Percentiles rank a stretch among this genome's conserved stretches.
Evolutionary conservation across 495 filamentous ascomycete genomes (phyloP).

Genomic region (Penicillium riverlandense): DNA sequence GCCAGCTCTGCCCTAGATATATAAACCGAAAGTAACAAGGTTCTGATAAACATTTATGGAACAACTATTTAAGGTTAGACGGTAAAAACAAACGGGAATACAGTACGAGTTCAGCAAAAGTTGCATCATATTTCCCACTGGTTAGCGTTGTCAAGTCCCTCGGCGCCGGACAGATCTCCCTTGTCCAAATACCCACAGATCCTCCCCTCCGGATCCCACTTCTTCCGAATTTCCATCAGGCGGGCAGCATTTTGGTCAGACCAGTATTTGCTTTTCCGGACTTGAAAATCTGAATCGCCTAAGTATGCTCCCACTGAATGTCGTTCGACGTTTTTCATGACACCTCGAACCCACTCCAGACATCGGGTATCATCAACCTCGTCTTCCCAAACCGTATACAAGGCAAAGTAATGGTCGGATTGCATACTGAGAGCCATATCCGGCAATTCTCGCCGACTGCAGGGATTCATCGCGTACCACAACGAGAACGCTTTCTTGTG

Average conservation of each 20-base stretch:
- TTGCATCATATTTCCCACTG: too few relatives aligned
- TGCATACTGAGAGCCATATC: constrained; percentile 48
- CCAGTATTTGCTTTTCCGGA: constrained; percentile 39
- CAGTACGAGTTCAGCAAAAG: too few relatives aligned
- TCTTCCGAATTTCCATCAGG: constrained; percentile 29
- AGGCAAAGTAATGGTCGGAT: constrained; percentile 46
- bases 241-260: constrained; percentile 21
- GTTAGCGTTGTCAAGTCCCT: too few relatives aligned
- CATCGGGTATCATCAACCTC: constrained; percentile 32
- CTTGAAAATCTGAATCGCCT: constrained; percentile 45
- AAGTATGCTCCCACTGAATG: constrained; percentile 40
- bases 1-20: too few relatives aligned
- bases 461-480: constrained; percentile 44
- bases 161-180: too few relatives aligned
- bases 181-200: too few relatives aligned
- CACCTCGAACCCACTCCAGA: constrained; percentile 29
- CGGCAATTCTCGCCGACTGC: constrained; percentile 23
- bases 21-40: too few relatives aligned
- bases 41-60: too few relatives aligned
- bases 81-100: too few relatives aligned
- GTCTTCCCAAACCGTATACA: constrained; percentile 46
- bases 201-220: constrained; percentile 31
- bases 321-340: constrained; percentile 29
- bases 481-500: constrained; percentile 31
- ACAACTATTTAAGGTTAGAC: too few relatives aligned